These are phyloP conservation scores for Citrus hindsii DNA, from an alignment of 345 rosid species.

Conservation along the genomic window DNA sequence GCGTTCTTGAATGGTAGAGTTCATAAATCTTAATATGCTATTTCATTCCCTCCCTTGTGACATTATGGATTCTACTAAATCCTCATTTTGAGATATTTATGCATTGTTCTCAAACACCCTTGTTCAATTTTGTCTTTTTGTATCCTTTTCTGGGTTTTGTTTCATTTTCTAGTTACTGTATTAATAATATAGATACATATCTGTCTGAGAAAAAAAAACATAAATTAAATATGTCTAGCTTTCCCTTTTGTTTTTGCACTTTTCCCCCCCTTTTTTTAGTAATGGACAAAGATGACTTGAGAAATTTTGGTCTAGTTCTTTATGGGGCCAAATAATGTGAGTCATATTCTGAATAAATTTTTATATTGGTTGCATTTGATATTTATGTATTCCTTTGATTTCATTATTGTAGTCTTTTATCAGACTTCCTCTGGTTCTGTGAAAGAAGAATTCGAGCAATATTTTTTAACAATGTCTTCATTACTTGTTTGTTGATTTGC, in stretches of 20 bases:
- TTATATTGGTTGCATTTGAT: background rate
- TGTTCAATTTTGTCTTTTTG: background rate
- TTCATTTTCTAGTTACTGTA: background rate
- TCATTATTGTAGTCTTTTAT: background rate
- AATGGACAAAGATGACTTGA: background rate
- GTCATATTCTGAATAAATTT: background rate
- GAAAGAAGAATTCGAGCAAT: background rate
- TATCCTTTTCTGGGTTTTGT: background rate
- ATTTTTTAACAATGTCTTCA: background rate
- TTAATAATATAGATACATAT: background rate
- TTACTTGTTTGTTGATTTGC: background rate
- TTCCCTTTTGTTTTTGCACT: background rate
- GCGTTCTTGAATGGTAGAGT: conserved; percentile 73
- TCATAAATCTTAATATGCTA: background rate
- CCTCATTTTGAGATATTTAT: background rate
- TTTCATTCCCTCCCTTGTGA: background rate
- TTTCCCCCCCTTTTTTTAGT: background rate
- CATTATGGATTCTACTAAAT: background rate
- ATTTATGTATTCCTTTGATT: background rate
- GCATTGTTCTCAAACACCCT: background rate
- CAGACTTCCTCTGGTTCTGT: background rate
- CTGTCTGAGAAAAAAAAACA: too few species aligned
- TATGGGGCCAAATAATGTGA: background rate
- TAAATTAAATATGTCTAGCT: background rate
- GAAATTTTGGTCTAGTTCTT: background rate